Conservation (phyloP, 805 yeast species). For the Maudiozyma turicensis region DNA sequence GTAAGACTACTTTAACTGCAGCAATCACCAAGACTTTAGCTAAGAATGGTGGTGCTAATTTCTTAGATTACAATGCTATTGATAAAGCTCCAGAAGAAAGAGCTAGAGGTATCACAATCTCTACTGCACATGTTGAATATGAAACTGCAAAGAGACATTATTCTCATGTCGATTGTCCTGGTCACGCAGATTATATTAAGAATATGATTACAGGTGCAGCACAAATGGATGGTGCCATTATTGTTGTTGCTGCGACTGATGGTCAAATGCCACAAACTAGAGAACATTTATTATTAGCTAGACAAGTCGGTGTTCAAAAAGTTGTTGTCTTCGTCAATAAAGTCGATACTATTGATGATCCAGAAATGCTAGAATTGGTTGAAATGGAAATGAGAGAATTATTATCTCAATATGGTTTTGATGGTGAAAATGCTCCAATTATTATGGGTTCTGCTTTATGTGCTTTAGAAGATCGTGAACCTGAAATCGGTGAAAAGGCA, state of each 20-base stretch:
- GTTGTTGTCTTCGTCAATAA: conserved; percentile 96
- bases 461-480: conserved; percentile 80
- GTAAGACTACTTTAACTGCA: conserved; percentile 96
- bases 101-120: conserved; percentile 98
- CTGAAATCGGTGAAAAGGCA: conserved; percentile 87
- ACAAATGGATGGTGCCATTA: conserved; percentile 98
- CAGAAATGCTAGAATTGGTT: conserved; percentile 97
- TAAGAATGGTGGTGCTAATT: conserved; percentile 79
- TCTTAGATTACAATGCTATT: conserved; percentile 86
- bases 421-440: conserved; percentile 97
- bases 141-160: conserved; percentile 92
- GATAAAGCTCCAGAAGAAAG: conserved; percentile 99
- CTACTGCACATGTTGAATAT: conserved; percentile 96
- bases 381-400: conserved; percentile 99
- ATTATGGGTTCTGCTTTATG: conserved; percentile 97
- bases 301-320: conserved; percentile 98
- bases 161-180: conserved; percentile 97
- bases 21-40: conserved; percentile 95
- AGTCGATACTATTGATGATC: conserved; percentile 95
- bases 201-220: conserved; percentile 99
- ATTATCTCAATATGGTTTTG: conserved; percentile 83
- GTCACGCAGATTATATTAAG: conserved; percentile 97
- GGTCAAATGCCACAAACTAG: conserved; percentile 99
- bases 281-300: conserved; percentile 95
- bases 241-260: conserved; percentile 97